Conservation (phyloP, 176 grass and related monocot genomes). For the Aegilops speltoides region DNA sequence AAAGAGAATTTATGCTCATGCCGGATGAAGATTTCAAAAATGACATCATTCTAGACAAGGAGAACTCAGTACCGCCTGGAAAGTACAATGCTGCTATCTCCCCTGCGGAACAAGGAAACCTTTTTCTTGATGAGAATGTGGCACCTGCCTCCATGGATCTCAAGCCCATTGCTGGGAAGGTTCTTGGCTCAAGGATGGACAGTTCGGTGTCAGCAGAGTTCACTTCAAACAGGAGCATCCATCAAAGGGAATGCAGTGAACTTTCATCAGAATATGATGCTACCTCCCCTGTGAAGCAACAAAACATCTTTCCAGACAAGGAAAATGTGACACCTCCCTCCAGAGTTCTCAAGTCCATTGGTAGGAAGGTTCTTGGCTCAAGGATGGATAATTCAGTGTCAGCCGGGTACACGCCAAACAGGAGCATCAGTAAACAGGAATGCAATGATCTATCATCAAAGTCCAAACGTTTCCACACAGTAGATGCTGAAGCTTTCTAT, state of each 20-base stretch:
- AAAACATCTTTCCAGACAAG: conserved; percentile 43
- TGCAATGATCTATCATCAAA: conserved; percentile 31
- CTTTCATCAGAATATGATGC: conserved; percentile 28
- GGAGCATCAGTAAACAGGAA: neutral
- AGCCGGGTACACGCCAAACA: conserved; percentile 26
- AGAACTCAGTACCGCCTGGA: conserved; percentile 28
- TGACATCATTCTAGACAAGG: conserved; percentile 32
- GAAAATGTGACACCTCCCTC: conserved; percentile 51
- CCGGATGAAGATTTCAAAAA: conserved; percentile 32
- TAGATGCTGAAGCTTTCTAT: conserved; percentile 53
- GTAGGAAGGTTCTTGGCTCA: conserved; percentile 49
- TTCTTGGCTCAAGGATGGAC: conserved; percentile 50
- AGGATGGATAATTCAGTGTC: conserved; percentile 37
- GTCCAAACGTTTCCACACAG: conserved; percentile 25
- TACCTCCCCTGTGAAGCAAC: conserved; percentile 31
- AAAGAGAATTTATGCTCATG: conserved; percentile 25
- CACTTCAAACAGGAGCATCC: conserved; percentile 17
- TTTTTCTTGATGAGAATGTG: conserved; percentile 54
- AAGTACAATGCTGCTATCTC: conserved; percentile 28
- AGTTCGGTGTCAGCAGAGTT: conserved; percentile 23
- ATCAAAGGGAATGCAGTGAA: neutral
- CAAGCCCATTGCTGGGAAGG: conserved; percentile 35
- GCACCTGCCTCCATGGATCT: conserved; percentile 43
- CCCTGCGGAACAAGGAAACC: conserved; percentile 26
- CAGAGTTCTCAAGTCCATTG: conserved; percentile 35